phyloP scores from a whole-genome alignment of 2,329 filamentous ascomycete genomes.

The Hypoxylon sp. region DNA sequence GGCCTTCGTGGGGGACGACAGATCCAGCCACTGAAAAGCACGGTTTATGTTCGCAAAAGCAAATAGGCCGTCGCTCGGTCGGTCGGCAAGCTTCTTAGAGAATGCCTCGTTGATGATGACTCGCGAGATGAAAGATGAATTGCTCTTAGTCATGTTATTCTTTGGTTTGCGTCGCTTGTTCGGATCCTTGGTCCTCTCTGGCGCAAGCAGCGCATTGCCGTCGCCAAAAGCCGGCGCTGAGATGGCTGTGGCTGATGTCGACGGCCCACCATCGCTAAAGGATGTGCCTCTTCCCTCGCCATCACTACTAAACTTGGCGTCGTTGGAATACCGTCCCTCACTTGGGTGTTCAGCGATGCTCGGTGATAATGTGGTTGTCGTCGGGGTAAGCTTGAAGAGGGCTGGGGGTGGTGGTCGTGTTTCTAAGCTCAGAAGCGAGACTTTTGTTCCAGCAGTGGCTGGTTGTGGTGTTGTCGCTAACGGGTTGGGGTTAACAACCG shows the following conservation, averaged over 20 bases:
- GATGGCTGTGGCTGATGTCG: conserved; percentile 58
- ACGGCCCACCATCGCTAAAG: conserved; percentile 63
- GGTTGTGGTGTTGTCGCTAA: conserved; percentile 87
- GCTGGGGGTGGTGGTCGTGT: conserved; percentile 69
- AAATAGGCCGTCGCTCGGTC: conserved; percentile 83
- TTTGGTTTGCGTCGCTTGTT: conserved; percentile 93
- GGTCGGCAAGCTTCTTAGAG: conserved; percentile 83
- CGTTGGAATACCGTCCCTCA: conserved; percentile 72
- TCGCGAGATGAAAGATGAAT: conserved; percentile 97
- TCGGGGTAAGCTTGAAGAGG: conserved; percentile 68
- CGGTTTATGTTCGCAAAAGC: conserved; percentile 96
- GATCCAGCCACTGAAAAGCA: conserved; percentile 95
- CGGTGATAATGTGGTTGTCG: conserved; percentile 62
- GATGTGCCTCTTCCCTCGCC: conserved; percentile 68
- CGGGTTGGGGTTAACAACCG: conserved; percentile 88
- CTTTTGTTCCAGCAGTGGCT: conserved; percentile 86
- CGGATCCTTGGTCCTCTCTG: conserved; percentile 76
- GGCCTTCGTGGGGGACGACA: conserved; percentile 82
- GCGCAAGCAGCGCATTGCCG: conserved; percentile 80
- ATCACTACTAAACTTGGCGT: conserved; percentile 71
- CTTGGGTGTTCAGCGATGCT: conserved; percentile 74
- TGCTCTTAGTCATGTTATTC: conserved; percentile 98
- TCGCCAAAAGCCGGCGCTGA: conserved; percentile 84
- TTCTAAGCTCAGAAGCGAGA: conserved; percentile 83
- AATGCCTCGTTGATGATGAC: conserved; percentile 91